A percentile compares a stretch with the other conserved stretches of the same genome.
These are phyloP conservation scores for Zea luxurians DNA, from an alignment of 176 grass and related monocot genomes.

Conservation along the genomic window DNA sequence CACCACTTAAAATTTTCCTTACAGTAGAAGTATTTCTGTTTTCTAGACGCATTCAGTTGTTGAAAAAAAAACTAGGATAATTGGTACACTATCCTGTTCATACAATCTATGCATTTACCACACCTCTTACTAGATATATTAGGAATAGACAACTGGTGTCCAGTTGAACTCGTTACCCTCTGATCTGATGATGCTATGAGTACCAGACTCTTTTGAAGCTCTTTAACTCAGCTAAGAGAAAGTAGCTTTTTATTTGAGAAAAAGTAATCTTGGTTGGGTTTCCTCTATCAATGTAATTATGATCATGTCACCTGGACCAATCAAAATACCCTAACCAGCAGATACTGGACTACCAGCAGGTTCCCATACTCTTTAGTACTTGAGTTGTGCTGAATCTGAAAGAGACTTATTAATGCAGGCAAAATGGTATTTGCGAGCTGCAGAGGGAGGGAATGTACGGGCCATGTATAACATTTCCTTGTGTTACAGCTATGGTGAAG, in stretches of 20 bases:
- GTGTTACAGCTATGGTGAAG: conserved; percentile 63
- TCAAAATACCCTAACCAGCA: not conserved
- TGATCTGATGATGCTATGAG: not conserved
- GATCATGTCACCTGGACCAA: conserved; percentile 11
- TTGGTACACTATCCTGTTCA: not conserved
- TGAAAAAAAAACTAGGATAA: not conserved
- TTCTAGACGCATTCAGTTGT: conserved; percentile 6
- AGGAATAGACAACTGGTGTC: not conserved
- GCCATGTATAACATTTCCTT: conserved; percentile 81
- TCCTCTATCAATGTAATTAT: not conserved
- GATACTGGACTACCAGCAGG: conserved; percentile 14
- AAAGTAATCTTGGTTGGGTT: not conserved
- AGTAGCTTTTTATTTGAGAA: not conserved
- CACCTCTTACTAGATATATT: conserved; percentile 1
- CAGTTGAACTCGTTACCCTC: conserved; percentile 6
- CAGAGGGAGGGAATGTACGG: conserved; percentile 62
- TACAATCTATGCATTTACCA: not conserved
- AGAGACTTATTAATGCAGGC: conserved; percentile 48
- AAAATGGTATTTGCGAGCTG: conserved; percentile 72
- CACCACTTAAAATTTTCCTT: not conserved
- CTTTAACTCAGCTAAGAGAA: conserved; percentile 4
- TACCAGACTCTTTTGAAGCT: not conserved
- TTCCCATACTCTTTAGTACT: not conserved
- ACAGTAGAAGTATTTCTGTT: conserved; percentile 6
- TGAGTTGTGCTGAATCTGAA: conserved; percentile 25